A percentile compares a stretch with the other conserved stretches of the same genome.
Conservation (phyloP, 2,329 filamentous ascomycete genomes). For the Talaromyces sp. region DNA sequence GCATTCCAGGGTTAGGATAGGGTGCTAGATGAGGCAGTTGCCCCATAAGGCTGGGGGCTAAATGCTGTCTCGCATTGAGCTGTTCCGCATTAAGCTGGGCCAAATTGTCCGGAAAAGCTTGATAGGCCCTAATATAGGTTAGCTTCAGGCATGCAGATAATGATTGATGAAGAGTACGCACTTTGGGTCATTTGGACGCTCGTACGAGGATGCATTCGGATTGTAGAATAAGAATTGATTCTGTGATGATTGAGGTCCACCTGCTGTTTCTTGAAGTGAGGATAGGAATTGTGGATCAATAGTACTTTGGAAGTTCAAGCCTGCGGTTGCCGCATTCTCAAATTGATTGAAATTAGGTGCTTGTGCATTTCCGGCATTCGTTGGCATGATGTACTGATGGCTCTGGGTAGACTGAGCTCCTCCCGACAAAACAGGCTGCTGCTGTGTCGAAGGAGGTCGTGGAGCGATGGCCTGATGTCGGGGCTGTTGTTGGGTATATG, state of each 20-base stretch:
- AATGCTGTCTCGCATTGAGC: conserved; percentile 14
- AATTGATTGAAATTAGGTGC: conserved; percentile 30
- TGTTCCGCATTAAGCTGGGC: conserved; percentile 15
- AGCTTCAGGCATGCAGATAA: background rate
- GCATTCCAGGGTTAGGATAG: conserved; percentile 7
- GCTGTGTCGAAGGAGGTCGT: conserved; percentile 22
- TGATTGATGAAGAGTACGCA: conserved; percentile 18
- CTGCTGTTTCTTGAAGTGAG: conserved; percentile 23
- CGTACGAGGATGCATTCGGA: conserved; percentile 24
- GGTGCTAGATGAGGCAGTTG: conserved; percentile 15
- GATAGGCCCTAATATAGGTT: conserved; percentile 13
- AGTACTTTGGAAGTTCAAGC: conserved; percentile 31
- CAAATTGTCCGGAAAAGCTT: conserved; percentile 15
- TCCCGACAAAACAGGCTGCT: conserved; percentile 14
- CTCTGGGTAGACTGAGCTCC: conserved; percentile 19
- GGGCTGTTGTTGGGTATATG: conserved; percentile 26
- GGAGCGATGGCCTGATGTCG: conserved; percentile 20
- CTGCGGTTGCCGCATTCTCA: conserved; percentile 19
- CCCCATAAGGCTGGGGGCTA: background rate
- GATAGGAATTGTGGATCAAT: conserved; percentile 42
- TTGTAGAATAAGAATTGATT: conserved; percentile 30
- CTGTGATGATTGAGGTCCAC: conserved; percentile 24
- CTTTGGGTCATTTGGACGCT: conserved; percentile 28
- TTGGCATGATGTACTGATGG: conserved; percentile 27
- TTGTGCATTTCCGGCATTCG: conserved; percentile 21